Evolutionary conservation across 805 yeast genomes (phyloP), one percentile per base, ranked within the genome.

Genomic region (Wickerhamomyces silvicola): DNA sequence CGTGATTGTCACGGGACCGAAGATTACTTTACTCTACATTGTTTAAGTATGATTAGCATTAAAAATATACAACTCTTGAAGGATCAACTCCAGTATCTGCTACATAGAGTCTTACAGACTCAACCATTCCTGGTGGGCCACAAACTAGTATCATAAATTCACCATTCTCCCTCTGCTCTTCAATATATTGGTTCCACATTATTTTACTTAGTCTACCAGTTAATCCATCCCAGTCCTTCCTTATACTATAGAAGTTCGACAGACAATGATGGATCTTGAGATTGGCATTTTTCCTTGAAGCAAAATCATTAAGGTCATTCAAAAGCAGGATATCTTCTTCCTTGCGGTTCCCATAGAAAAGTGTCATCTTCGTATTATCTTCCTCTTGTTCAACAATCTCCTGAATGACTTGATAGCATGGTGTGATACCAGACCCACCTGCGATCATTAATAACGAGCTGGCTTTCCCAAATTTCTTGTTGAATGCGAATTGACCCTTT

Each of bases 341-440:
- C 7, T 82, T 71, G 46, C 79, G 80, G 46, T 81, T 81, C 17
- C 84, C 86, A 50, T 64, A 81, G 29, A 81, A 61, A 42, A 81
- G 58, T 6, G 69, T 65, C 38, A 81, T 65, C 32, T 67, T 64
- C 21, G 86, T 78, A 24, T 48, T 31, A 54, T 80, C 86, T 32
- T 66, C 73, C 5, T 81, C 75, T 16, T 76, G 71, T 16, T 84
- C 78, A 42, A 78, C 71, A 28, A 80, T 66, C 35, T 71, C 70
- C 33, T 83, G 76, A 33, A 81, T 64, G 11, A 86, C 78, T 57
- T 85, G 92, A 51, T 81, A 68, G 62, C 84, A 76, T 23, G 96
- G 95, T 5, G 95, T 84, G 38, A 87, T 78, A 28, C 95, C 92
- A 0, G 87, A 75, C 16, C 92, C 92, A 43, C 88, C 92, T 3